Evolutionary conservation across 2,329 filamentous ascomycete genomes (phyloP), one percentile per base, ranked within the genome.

Genomic region (Fusarium chuoi): DNA sequence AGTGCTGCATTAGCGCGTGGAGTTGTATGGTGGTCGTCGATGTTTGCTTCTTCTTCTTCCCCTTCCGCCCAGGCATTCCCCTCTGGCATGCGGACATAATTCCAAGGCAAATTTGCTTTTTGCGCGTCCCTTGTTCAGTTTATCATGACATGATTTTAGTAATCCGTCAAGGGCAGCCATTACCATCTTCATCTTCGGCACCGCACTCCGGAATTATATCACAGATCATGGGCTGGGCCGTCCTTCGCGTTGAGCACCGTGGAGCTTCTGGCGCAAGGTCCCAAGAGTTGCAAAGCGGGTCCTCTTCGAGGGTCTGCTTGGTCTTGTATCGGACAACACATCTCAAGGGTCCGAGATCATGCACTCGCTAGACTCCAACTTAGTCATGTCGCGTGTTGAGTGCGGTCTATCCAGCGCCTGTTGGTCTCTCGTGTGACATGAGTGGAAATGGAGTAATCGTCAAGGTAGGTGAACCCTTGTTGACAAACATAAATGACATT

Each of bases 41-140:
- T 35, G 38, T 55, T 75, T 77, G 62, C 66, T 75, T 75, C 68
- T 77, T 75, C 68, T 77, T 72, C 54, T 41, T 59, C 44, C 48
- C 57, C 56, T 46, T 48, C 55, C 55, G 38, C 57, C 41, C 30
- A 48, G 39, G 60, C 61, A 66, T 67, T 54, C 65, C 24, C 54
- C 57, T 66, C 62, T 48, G 30, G 52, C 58, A 64, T 51, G 33
- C 13, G 39, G 28, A 51, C 55, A 52, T 54, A 52, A 42, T 30
- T 42, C 59, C 41, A 15, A 44, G n/a, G 26, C 18, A 46, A 35
- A 26, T 66, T 52, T 67, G 20, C 61, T 62, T 62, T 68, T 60
- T 61, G 26, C 36, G 20, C 26, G 45, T 28, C 35, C 48, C 14
- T 24, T 22, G 11, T 59, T 42, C 35, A 56, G 36, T 41, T 48